Base-by-base conservation (phyloP, 2,329 filamentous ascomycete genomes). In the Phaeosphaeriaceae sp. region DNA sequence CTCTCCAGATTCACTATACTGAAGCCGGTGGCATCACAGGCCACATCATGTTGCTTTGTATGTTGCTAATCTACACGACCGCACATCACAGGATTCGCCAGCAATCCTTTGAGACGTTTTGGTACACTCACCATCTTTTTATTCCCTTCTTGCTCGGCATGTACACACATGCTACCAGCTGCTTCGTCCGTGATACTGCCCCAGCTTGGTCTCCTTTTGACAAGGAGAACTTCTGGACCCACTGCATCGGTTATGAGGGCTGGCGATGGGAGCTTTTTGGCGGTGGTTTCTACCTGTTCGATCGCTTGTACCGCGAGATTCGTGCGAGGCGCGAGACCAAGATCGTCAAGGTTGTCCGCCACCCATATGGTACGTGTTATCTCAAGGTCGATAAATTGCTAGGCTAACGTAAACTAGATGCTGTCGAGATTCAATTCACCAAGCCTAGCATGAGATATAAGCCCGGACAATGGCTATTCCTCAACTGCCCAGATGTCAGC, bases 121-220 rank as follows among this genome's bases (percentile, higher is more conserved):
- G 94, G 94, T 99, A 99, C 76, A 96, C 92, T 0, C 94, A 99
- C 75, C 94, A 99, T 67, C 83, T 99, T n/a, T 97, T 97, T 68
- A 89, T 99, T 52, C 93, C 94, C 1, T 99, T 99, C 75, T 77
- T 97, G 67, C 81, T 99, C 36, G 93, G 85, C 37, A 86, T 99
- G 61, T 99, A 97, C 76, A 97, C 93, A 11, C 94, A 99, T 74
- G 93, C 94, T 1, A 90, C 90, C 6, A 92, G 92, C 51, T 99
- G 94, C 76, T 99, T 99, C 77, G 94, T 99, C 32, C 89, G 94
- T 60, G 92, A 97, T 70, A 88, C 86, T 1, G 73, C 80, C 5
- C 67, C 84, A 0, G 83, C 86, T 2, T 82, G 87, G 61, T 97
- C 92, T 6, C 94, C 94, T 2, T 94, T 99, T 60, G 92, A 89